Conservation (phyloP, 1,139 yeast species). For the Protomyces macrosporus region DNA sequence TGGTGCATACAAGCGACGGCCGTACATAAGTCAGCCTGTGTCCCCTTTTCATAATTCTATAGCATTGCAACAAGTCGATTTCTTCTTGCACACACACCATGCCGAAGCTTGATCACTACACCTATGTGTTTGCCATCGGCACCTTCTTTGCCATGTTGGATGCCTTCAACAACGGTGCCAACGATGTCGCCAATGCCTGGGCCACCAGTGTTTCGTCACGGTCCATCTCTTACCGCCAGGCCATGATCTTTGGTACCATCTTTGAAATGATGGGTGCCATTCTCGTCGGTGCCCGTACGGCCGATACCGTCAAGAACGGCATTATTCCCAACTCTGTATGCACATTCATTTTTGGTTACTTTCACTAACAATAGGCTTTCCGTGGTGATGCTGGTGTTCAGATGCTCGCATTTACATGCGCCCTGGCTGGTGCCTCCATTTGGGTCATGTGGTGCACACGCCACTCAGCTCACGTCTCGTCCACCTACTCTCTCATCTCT, state of each 20-base stretch:
- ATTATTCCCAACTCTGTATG: constrained; percentile 46
- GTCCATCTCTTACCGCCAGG: constrained; percentile 67
- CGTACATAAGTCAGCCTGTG: too few species aligned
- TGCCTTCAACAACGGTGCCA: constrained; percentile 81
- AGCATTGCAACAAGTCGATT: too few species aligned
- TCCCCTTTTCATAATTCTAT: too few species aligned
- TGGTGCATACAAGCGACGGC: too few species aligned
- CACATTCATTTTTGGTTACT: constrained; percentile 40
- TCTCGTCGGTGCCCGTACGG: constrained; percentile 62
- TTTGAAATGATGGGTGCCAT: constrained; percentile 75
- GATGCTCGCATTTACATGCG: constrained; percentile 71
- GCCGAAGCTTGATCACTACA: constrained; percentile 34
- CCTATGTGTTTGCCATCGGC: constrained; percentile 40
- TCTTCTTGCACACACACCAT: constrained; percentile 7
- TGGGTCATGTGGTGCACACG: constrained; percentile 67
- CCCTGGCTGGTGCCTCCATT: constrained; percentile 65
- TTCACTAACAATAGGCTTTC: constrained; percentile 47
- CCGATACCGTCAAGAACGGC: constrained; percentile 62
- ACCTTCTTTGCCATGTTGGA: constrained; percentile 70
- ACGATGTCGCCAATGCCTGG: constrained; percentile 72
- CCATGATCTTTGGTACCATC: constrained; percentile 61
- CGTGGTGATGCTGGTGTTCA: constrained; percentile 42
- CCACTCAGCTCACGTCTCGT: constrained; percentile 70
- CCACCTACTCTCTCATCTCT: constrained; percentile 75
- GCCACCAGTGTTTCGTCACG: constrained; percentile 57